Percentiles rank a stretch among this genome's conserved stretches.
Conservation (phyloP, 2,329 filamentous ascomycete genomes). For the Plenodomus biglobosus region DNA sequence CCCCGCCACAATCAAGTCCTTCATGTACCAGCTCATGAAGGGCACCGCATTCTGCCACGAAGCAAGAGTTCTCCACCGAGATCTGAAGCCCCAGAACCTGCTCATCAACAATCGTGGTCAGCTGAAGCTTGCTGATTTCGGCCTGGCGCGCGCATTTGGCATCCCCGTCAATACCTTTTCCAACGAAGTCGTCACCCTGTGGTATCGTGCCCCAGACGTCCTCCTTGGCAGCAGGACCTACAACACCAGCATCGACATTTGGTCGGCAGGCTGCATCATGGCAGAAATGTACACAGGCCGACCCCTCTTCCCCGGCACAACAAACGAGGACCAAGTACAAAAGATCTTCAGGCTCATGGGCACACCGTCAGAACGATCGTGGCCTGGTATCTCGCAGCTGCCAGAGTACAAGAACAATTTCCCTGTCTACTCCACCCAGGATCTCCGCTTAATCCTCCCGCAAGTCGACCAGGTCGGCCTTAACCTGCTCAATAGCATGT, state of each 20-base stretch:
- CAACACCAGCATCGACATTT: constrained; percentile 99
- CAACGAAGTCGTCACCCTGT: constrained; percentile 95
- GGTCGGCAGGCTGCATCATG: constrained; percentile 99
- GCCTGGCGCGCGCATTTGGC: constrained; percentile 88
- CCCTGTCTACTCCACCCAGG: constrained; percentile 91
- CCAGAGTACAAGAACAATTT: constrained; percentile 98
- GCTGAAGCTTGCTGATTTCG: constrained; percentile 92
- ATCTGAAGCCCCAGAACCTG: constrained; percentile 94
- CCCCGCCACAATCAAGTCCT: constrained; percentile 90
- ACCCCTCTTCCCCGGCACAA: constrained; percentile 93
- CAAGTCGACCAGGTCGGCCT: constrained; percentile 87
- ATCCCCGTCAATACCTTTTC: constrained; percentile 98
- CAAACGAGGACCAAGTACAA: constrained; percentile 95
- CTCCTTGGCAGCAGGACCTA: constrained; percentile 92
- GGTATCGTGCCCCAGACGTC: constrained; percentile 97
- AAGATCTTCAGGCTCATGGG: constrained; percentile 99
- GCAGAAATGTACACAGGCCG: constrained; percentile 98
- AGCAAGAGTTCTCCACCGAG: constrained; percentile 91
- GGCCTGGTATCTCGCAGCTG: constrained; percentile 92
- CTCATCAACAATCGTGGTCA: constrained; percentile 91
- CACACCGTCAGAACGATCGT: constrained; percentile 90
- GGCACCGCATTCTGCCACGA: constrained; percentile 98
- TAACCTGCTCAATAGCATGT: constrained; percentile 84
- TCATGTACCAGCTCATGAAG: constrained; percentile 96
- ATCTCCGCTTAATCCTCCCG: constrained; percentile 80